Evolutionary conservation across 352 stramenopile genomes (phyloP), one percentile per base, ranked within the genome.

Genomic region (Globisporangium solare): DNA sequence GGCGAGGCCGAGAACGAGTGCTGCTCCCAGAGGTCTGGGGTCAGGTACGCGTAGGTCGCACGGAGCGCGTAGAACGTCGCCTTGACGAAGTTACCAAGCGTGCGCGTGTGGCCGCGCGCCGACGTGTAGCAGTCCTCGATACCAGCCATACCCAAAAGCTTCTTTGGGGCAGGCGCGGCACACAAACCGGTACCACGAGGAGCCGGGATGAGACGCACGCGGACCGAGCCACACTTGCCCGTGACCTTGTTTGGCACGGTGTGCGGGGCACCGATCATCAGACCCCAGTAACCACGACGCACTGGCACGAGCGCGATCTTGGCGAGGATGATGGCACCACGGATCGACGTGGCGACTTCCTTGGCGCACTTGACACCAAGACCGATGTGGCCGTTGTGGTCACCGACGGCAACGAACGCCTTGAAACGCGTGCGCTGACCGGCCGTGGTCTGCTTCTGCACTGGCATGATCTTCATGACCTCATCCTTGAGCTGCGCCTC

Each of bases 401-500:
- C 97, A 68, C 97, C 97, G 54, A 99, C 94, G 60, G 97, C 97
- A 31, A 99, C 97, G 75, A 99, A 99, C 39, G 97, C 97, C 88
- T 99, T 99, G 93, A 99, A 99, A 61, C 97, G 91, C 66, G 97
- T 99, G 61, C 97, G 89, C 89, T 99, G 97, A 86, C 97, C 97
- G 61, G 97, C 97, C 45, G 95, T 98, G 51, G 95, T 99, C 84
- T 99, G 97, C 94, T 99, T 99, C 84, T 99, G 97, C 53, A 99
- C 97, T 58, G 97, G 97, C 95, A 99, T 99, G 86, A 99, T 99
- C 89, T 99, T 99, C 97, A 99, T 99, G 52, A 99, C 97, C 73
- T 99, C 97, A 76, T 99, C 97, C 76, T 99, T 98, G 58, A 99
- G 96, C 77, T 93, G 96, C 58, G 96, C 75, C 77, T 98, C 96